A percentile compares a stretch with the other conserved stretches of the same genome.
phyloP scores from a whole-genome alignment of 495 filamentous ascomycete genomes.

The Podospora australis region DNA sequence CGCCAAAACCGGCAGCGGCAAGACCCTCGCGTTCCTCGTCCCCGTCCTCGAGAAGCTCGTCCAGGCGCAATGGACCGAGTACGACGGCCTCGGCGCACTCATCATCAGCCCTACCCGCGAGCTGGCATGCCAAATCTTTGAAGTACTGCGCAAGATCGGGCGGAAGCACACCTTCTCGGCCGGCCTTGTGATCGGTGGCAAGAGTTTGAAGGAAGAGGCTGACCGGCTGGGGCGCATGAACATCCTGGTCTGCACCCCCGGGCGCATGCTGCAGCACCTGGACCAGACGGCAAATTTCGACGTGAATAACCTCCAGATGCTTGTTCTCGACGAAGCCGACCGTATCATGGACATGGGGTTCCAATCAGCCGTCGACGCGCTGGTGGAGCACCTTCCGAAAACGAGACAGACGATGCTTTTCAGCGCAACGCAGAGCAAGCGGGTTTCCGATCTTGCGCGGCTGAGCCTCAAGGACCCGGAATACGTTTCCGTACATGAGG shows the following conservation, averaged over 20 bases:
- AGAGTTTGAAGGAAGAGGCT: slow-evolving; percentile 80
- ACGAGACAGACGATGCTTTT: slow-evolving; percentile 88
- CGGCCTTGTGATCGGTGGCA: slow-evolving; percentile 91
- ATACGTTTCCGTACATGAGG: slow-evolving; percentile 89
- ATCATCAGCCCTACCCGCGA: slow-evolving; percentile 94
- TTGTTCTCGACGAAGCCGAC: slow-evolving; percentile 95
- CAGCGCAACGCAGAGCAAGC: slow-evolving; percentile 92
- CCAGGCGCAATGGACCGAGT: slow-evolving; percentile 78
- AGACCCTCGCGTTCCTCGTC: slow-evolving; percentile 89
- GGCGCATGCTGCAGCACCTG: slow-evolving; percentile 90
- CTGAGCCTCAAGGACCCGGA: slow-evolving; percentile 85
- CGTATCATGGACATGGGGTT: slow-evolving; percentile 98
- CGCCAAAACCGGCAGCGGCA: slow-evolving; percentile 94
- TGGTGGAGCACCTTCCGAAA: slow-evolving; percentile 84
- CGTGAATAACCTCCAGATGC: slow-evolving; percentile 80
- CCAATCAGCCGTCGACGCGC: slow-evolving; percentile 82
- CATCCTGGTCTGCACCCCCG: slow-evolving; percentile 93
- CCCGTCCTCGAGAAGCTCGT: slow-evolving; percentile 95
- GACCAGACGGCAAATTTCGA: slow-evolving; percentile 90
- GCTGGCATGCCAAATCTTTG: slow-evolving; percentile 94
- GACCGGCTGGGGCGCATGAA: slow-evolving; percentile 90
- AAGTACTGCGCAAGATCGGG: slow-evolving; percentile 85
- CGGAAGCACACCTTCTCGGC: slow-evolving; percentile 87
- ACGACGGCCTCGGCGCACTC: slow-evolving; percentile 86
- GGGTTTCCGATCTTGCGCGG: slow-evolving; percentile 84